Evolutionary conservation across 176 grass and related monocot genomes (phyloP).

Genomic region (Eragrostis curvula): DNA sequence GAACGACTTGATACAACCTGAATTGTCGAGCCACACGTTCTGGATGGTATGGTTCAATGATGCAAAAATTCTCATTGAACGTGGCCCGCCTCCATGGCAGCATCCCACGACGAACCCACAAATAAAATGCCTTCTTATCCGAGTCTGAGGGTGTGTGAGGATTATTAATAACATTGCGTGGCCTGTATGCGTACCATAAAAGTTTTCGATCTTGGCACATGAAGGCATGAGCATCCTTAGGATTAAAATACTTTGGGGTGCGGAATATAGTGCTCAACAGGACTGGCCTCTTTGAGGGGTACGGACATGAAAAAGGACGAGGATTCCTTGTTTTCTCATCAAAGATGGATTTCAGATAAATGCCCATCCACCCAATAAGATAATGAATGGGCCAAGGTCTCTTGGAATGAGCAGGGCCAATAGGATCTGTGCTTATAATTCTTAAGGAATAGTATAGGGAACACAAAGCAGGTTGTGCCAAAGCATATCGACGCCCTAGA

Average conservation of each 20-base stretch:
- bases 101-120: not conserved
- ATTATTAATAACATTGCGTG: not conserved
- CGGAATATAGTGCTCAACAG: not conserved
- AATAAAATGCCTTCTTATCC: not conserved
- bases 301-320: no score
- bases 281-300: not conserved
- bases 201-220: not conserved
- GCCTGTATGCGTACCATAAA: not conserved
- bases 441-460: not conserved
- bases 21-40: not conserved
- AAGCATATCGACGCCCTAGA: not conserved
- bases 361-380: not conserved
- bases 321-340: fast-evolving
- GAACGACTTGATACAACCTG: not conserved
- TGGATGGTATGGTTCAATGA: not conserved
- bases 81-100: not conserved
- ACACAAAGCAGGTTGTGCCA: not conserved
- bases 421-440: not conserved
- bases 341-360: not conserved
- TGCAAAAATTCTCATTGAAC: not conserved
- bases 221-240: not conserved
- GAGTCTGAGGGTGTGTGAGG: no score
- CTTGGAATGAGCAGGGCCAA: not conserved
- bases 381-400: not conserved
- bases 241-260: not conserved